Conservation (phyloP, 2,329 filamentous ascomycete species). For the Teratosphaeriaceae sp. region DNA sequence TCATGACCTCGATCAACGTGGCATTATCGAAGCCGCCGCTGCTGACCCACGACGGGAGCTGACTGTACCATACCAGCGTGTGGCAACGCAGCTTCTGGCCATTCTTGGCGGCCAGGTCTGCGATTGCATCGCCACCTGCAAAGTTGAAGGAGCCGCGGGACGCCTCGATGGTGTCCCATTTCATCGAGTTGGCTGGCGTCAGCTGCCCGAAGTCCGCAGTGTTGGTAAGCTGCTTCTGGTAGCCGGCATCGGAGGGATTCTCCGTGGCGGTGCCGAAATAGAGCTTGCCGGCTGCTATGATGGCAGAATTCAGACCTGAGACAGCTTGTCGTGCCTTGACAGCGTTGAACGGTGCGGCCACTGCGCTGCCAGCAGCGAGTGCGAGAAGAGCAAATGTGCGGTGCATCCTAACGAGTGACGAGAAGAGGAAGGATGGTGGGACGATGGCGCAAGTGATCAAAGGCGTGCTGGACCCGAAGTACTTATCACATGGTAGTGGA, state of each 20-base stretch:
- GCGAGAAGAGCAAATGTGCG: too few species aligned
- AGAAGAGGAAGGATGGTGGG: too few species aligned
- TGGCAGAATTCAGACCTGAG: constrained; percentile 14
- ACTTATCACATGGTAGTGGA: too few species aligned
- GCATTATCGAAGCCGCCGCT: neutral
- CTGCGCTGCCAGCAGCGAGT: too few species aligned
- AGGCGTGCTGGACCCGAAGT: too few species aligned
- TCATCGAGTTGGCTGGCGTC: constrained; percentile 57
- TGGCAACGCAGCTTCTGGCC: constrained; percentile 55
- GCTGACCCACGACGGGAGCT: constrained; percentile 49
- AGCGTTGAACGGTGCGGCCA: too few species aligned
- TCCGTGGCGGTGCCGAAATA: constrained; percentile 49
- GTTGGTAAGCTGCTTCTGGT: constrained; percentile 50
- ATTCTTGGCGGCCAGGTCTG: constrained; percentile 35
- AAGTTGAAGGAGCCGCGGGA: constrained; percentile 51
- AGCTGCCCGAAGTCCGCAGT: constrained; percentile 40
- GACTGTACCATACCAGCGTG: constrained; percentile 49
- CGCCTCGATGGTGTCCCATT: constrained; percentile 59
- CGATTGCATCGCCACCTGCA: constrained; percentile 43
- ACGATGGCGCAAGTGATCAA: too few species aligned
- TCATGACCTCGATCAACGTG: constrained; percentile 1
- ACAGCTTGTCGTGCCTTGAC: too few species aligned
- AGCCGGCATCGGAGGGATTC: constrained; percentile 44
- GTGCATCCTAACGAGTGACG: too few species aligned
- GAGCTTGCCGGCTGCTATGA: constrained; percentile 14